Percentiles rank a stretch among this genome's conserved stretches.
These are phyloP conservation scores for Lodderomyces metapsilosis DNA, from an alignment of 1,139 yeast genomes.

Conservation along the genomic window DNA sequence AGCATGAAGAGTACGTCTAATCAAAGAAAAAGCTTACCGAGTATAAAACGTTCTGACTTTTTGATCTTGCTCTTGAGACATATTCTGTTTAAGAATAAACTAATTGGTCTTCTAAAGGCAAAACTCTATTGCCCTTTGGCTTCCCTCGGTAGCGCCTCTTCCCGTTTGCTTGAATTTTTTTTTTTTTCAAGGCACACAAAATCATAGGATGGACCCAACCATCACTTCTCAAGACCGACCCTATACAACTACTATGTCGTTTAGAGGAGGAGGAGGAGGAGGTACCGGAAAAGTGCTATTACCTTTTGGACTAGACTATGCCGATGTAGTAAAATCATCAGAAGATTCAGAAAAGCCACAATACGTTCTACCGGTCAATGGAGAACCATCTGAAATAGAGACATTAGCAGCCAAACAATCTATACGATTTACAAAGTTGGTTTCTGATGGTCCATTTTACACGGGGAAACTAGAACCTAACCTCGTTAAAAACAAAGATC, in stretches of 20 bases:
- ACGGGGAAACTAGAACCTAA: constrained; percentile 50
- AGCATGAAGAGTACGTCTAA: too few relatives aligned
- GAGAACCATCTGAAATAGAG: constrained; percentile 56
- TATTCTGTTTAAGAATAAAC: too few relatives aligned
- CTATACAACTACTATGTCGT: constrained; percentile 20
- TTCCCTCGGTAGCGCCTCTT: not conserved
- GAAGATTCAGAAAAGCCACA: constrained; percentile 37
- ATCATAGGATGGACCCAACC: not conserved
- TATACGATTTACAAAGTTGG: constrained; percentile 53
- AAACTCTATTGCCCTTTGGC: too few relatives aligned
- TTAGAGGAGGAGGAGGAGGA: constrained; percentile 20
- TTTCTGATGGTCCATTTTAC: constrained; percentile 75
- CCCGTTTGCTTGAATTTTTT: not conserved
- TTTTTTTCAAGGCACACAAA: not conserved
- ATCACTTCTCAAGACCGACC: not conserved
- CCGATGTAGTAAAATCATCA: constrained; percentile 46
- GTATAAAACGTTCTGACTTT: too few relatives aligned
- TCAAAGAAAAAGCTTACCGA: too few relatives aligned
- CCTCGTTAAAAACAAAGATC: constrained; percentile 16
- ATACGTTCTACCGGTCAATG: constrained; percentile 64
- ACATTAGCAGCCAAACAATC: constrained; percentile 63
- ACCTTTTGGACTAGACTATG: constrained; percentile 70
- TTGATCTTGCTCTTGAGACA: too few relatives aligned
- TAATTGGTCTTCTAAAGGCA: too few relatives aligned
- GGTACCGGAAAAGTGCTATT: constrained; percentile 31